Evolutionary conservation across 345 rosid species (phyloP).

Genomic region (Eutrema japonicum): DNA sequence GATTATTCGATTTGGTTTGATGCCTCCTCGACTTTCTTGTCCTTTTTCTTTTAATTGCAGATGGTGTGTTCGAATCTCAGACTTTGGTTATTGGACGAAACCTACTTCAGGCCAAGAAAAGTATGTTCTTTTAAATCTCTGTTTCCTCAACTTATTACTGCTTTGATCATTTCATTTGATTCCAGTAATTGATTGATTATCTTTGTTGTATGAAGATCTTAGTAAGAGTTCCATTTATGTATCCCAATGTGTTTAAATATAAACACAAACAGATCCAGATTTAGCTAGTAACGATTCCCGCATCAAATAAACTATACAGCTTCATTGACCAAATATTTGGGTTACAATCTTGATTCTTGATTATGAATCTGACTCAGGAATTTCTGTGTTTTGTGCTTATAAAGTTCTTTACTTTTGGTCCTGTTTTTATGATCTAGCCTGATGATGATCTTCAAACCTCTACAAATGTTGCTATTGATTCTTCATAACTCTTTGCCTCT

Average conservation of each 20-base stretch:
- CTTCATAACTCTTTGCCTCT: neutral
- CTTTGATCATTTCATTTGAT: neutral
- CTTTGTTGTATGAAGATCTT: neutral
- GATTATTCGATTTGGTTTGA: neutral
- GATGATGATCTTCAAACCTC: constrained; percentile 11
- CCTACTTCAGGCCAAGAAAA: constrained; percentile 77
- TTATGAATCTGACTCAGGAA: neutral
- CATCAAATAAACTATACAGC: neutral
- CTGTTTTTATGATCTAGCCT: neutral
- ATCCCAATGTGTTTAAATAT: neutral
- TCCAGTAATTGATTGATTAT: neutral
- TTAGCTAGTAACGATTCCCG: neutral
- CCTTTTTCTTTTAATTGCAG: constrained; percentile 45
- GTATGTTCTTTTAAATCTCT: constrained; percentile 37
- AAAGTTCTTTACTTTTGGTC: constrained; percentile 3
- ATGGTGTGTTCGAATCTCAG: constrained; percentile 55
- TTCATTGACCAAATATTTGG: constrained; percentile 11
- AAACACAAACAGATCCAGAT: constrained; percentile 22
- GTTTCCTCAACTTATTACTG: neutral
- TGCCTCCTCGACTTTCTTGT: neutral
- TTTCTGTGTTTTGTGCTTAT: neutral
- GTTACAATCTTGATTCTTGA: constrained; percentile 17
- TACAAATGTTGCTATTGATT: constrained; percentile 2
- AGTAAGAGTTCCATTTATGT: neutral
- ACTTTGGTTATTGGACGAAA: constrained; percentile 53